Conservation (phyloP, 192 early-diverging fungal genomes). For the Kickxella alabastrina region DNA sequence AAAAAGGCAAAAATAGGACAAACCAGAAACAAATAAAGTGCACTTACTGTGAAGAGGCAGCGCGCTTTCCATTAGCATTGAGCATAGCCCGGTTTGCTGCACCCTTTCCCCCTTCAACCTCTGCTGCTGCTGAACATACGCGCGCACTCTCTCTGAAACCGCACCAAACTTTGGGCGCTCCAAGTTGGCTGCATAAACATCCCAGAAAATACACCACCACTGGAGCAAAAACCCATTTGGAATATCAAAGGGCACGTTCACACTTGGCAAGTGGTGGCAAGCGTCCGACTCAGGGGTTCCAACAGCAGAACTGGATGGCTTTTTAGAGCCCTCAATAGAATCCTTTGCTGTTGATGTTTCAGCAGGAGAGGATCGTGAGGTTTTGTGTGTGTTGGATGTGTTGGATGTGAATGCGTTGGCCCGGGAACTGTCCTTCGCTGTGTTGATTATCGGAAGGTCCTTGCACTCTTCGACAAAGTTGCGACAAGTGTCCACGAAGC, state of each 20-base stretch:
- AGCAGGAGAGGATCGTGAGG: too few species aligned
- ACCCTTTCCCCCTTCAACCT: conserved; percentile 6
- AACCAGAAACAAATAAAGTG: too few species aligned
- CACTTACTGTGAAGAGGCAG: conserved; percentile 25
- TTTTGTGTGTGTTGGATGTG: too few species aligned
- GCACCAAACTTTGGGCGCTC: too few species aligned
- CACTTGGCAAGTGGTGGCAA: conserved; percentile 7
- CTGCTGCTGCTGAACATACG: conserved; percentile 23
- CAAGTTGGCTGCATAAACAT: conserved; percentile 20
- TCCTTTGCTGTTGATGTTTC: too few species aligned
- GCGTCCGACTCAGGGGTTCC: too few species aligned
- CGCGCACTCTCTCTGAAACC: conserved; percentile 18
- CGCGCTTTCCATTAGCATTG: conserved; percentile 38
- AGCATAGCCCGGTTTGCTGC: conserved; percentile 5
- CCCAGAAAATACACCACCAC: conserved; percentile 45
- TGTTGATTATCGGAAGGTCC: conserved; percentile 13
- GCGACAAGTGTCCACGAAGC: conserved; percentile 24
- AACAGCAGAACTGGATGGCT: too few species aligned
- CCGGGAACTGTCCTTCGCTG: conserved; percentile 11
- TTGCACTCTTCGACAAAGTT: conserved; percentile 44
- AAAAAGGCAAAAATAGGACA: too few species aligned
- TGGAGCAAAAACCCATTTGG: conserved; percentile 23
- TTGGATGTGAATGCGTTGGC: neutral
- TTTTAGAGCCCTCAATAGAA: too few species aligned
- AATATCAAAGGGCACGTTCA: conserved; percentile 25